A percentile compares a stretch with the other conserved stretches of the same genome.
Evolutionary conservation across 2,329 filamentous ascomycete genomes (phyloP).

Genomic region (Fusarium cyanostomum): DNA sequence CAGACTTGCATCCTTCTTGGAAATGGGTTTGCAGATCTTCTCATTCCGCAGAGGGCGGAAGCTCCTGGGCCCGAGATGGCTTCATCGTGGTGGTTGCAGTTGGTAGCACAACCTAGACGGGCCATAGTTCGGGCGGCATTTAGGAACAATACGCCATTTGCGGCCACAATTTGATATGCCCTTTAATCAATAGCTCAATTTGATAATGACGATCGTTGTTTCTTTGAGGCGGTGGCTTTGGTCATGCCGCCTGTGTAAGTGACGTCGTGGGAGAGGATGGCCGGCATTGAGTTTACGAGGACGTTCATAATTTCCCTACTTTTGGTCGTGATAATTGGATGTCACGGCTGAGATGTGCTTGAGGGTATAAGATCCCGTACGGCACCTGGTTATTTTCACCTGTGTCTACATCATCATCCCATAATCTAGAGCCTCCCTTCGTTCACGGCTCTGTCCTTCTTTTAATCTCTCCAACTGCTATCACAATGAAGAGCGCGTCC

Average conservation of each 20-base stretch:
- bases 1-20: constrained; percentile 27
- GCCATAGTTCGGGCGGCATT: neutral
- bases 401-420: neutral
- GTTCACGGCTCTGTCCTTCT: neutral
- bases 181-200: constrained; percentile 9
- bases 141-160: constrained; percentile 19
- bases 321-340: neutral
- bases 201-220: constrained; percentile 23
- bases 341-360: neutral
- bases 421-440: neutral
- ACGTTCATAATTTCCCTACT: constrained; percentile 1
- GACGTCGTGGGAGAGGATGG: neutral
- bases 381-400: neutral
- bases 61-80: neutral
- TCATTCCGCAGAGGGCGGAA: neutral
- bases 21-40: constrained; percentile 26
- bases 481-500: constrained; percentile 18
- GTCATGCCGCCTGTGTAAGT: constrained; percentile 4
- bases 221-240: neutral
- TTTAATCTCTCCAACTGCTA: neutral
- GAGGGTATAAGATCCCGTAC: constrained; percentile 9
- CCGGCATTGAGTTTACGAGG: neutral
- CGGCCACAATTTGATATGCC: neutral
- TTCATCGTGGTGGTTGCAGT: constrained; percentile 1
- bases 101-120: constrained; percentile 8